phyloP scores from a whole-genome alignment of 495 filamentous ascomycete species.

The Xylona heveae region DNA sequence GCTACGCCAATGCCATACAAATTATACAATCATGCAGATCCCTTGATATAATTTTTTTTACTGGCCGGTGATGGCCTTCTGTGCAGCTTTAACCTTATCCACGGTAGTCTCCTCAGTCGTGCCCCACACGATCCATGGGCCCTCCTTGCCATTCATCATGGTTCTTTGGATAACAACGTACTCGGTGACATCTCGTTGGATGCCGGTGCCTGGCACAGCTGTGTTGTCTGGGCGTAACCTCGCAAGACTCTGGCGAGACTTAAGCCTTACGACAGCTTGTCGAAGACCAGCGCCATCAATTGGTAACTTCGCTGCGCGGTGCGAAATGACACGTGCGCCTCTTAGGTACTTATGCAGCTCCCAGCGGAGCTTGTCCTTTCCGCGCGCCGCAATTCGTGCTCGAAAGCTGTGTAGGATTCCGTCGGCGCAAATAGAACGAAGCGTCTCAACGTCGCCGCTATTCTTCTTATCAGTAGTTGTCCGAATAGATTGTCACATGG shows the following conservation, averaged over 20 bases:
- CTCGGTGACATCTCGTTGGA: slow-evolving; percentile 45
- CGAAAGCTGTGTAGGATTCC: slow-evolving; percentile 35
- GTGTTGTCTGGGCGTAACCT: slow-evolving; percentile 15
- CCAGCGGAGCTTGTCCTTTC: slow-evolving; percentile 36
- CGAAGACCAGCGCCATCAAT: slow-evolving; percentile 27
- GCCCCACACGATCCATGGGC: slow-evolving; percentile 61
- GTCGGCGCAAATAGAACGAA: slow-evolving; percentile 36
- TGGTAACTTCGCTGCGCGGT: slow-evolving; percentile 30
- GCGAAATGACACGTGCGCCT: slow-evolving; percentile 36
- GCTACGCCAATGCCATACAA: too few relatives aligned
- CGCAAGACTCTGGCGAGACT: slow-evolving; percentile 39
- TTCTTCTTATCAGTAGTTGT: background rate
- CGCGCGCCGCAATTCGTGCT: slow-evolving; percentile 31
- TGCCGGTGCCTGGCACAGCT: slow-evolving; percentile 23
- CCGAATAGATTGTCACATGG: background rate
- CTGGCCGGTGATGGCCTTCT: too few relatives aligned
- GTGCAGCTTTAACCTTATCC: slow-evolving; percentile 23
- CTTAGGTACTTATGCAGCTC: slow-evolving; percentile 39
- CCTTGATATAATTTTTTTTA: too few relatives aligned
- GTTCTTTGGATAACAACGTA: slow-evolving; percentile 56
- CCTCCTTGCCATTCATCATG: slow-evolving; percentile 30
- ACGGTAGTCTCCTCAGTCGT: slow-evolving; percentile 35
- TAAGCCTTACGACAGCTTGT: slow-evolving; percentile 55
- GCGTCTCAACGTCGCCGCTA: slow-evolving; percentile 32
- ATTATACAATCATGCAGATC: too few relatives aligned